Base-by-base conservation (phyloP, 768 basidiomycete genomes). In the Leccinum fibrillosum region DNA sequence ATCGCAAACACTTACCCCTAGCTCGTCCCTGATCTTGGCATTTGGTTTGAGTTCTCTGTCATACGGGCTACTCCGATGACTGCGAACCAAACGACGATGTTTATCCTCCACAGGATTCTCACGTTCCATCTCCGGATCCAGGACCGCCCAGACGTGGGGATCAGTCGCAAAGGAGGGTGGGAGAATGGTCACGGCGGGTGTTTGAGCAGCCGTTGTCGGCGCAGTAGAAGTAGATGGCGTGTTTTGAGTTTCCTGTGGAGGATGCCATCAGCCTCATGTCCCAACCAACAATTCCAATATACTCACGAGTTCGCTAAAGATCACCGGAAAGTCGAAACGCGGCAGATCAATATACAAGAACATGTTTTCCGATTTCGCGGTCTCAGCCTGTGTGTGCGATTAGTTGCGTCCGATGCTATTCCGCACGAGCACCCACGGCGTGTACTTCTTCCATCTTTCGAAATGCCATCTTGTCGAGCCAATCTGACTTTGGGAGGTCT, bases 41-140 rank as follows among this genome's bases (percentile, higher is more conserved):
- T 98, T 96, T 0, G 97, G 97, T 65, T 99, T 99, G 55, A 99
- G 78, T 68, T 98, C 97, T 53, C 94, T 77, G 67, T 98, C 96
- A 53, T 97, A 89, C 0, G 95, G 93, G 49, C 96, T 94, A 53
- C 93, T 94, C 49, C 97, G 80, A 65, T 98, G 95, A 70, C 94
- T 96, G 49, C 97, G 88, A 59, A 98, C 91, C 3, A 98, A 80
- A 2, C 94, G 83, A 32, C 97, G 84, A 68, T 98, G 94, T 68
- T 99, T 99, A 68, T 95, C 93, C 67, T 99, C 97, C 0, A 98
- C 94, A 0, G 95, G 95, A 67, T 99, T 99, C 64, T 98, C 95
- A 26, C 92, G 83, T 7, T 82, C 83, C 51, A 92, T 82, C 60
- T 99, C 97, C 3, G 96, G 94, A 66, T 99, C 97, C 39, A 91